A percentile compares a stretch with the other conserved stretches of the same genome.
Conservation (phyloP, 2,329 filamentous ascomycete species). For the Blumeria hordei region DNA sequence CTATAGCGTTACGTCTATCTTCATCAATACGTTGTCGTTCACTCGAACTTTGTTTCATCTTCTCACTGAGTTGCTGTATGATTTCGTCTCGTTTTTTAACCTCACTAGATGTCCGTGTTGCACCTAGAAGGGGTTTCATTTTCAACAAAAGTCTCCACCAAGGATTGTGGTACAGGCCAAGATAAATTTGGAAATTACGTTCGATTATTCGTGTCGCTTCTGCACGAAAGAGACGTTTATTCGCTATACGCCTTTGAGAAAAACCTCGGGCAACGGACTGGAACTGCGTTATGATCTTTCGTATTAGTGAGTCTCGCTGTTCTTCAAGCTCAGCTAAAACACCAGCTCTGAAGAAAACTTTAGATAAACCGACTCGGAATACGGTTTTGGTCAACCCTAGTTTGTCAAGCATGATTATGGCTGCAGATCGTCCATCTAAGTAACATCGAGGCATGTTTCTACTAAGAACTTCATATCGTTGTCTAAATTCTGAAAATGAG, state of each 20-base stretch:
- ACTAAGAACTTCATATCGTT: constrained; percentile 88
- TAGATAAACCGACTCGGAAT: constrained; percentile 84
- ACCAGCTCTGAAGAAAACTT: constrained; percentile 93
- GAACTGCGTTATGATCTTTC: constrained; percentile 80
- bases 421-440: constrained; percentile 68
- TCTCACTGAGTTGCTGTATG: constrained; percentile 67
- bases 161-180: constrained; percentile 70
- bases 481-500: constrained; percentile 78
- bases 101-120: constrained; percentile 74
- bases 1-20: constrained; percentile 64
- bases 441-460: constrained; percentile 72
- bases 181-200: constrained; percentile 76
- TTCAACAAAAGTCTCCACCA: constrained; percentile 94
- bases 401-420: constrained; percentile 70
- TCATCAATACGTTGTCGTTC: constrained; percentile 70
- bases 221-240: constrained; percentile 81
- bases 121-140: constrained; percentile 86
- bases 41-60: constrained; percentile 52
- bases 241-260: constrained; percentile 62
- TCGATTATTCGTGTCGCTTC: constrained; percentile 92
- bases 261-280: constrained; percentile 84
- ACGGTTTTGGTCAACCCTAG: constrained; percentile 64
- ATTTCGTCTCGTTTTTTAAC: constrained; percentile 88
- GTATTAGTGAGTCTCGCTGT: constrained; percentile 75
- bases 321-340: constrained; percentile 94